Evolutionary conservation across 192 early-diverging fungal species (phyloP), one percentile per base, ranked within the genome.

Genomic region (Linnemannia hyalina): DNA sequence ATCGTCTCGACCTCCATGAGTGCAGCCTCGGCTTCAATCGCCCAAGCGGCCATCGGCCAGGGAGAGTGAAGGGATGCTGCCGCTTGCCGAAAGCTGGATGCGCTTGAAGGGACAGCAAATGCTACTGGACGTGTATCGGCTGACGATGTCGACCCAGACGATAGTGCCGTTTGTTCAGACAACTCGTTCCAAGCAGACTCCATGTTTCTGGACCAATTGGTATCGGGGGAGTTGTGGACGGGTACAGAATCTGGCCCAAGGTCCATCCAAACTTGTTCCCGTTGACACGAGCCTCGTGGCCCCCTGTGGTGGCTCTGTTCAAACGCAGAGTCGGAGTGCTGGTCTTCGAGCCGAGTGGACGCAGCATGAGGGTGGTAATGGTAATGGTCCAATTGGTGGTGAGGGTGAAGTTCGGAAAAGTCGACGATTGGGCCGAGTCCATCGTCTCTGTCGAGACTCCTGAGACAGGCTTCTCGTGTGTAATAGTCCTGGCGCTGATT

Each of bases 401-500:
- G 60, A 65, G 11, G 32, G 29, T 15, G 29, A 7, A 29, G 41
- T 10, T 77, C 55, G 10, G 78, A 80, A 65, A 78, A 86, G 72
- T 86, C 84, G 1, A 86, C 32, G 49, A 86, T 81, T 0, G 84
- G 84, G 20, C 84, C 84, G 9, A 86, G 57, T 11, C 84, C 84
- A 70, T 86, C 84, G 8, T 81, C 20, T 8, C 75, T 70, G 54
- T 86, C 84, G 36, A 54, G 78, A 41, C 84, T 81, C 49, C 84
- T 70, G n/a, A 75, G 20, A 15, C 18, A 7, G 20, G 84, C 79
- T 41, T 86, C 84, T 0, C 75, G 84, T 1, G 71, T 26, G 29
- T 86, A 86, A 54, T 81, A 86, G 40, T 86, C 84, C 52, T 86
- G 79, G 4, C 84, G 84, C 20, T 81, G 78, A 52, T 36, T 77